Evolutionary conservation across 345 rosid species (phyloP).

Genomic region (Limnanthes douglasii): DNA sequence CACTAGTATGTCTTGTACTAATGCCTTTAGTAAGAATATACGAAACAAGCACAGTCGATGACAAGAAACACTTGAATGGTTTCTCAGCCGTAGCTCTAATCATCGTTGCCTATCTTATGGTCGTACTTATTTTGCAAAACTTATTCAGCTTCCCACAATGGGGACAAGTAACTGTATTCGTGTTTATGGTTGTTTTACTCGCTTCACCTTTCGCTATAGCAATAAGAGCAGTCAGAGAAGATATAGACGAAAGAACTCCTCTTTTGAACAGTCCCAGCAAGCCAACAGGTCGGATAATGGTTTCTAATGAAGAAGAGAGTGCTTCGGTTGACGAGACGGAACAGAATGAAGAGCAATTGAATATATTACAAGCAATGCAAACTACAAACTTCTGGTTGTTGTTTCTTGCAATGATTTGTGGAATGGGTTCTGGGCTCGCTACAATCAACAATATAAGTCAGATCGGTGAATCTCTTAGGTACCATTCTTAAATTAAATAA

Average conservation of each 20-base stretch:
- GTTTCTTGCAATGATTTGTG: constrained; percentile 58
- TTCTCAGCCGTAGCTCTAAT: constrained; percentile 47
- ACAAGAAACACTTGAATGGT: constrained; percentile 60
- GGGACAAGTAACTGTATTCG: constrained; percentile 24
- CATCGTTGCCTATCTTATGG: constrained; percentile 50
- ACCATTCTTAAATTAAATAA: too few relatives aligned
- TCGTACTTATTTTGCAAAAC: constrained; percentile 34
- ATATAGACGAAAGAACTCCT: constrained; percentile 7
- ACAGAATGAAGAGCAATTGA: constrained; percentile 20
- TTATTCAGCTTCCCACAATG: constrained; percentile 26
- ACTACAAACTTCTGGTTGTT: constrained; percentile 53
- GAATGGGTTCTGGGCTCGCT: constrained; percentile 68
- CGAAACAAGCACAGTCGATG: constrained; percentile 23
- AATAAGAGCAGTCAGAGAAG: constrained; percentile 26
- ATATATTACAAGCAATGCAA: constrained; percentile 34
- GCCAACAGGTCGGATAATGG: constrained; percentile 6
- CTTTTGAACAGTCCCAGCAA: constrained; percentile 7
- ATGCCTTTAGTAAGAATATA: constrained; percentile 50
- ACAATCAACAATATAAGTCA: constrained; percentile 71
- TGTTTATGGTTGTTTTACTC: constrained; percentile 32
- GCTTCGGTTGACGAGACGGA: background rate
- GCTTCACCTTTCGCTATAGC: constrained; percentile 38
- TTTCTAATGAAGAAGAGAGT: constrained; percentile 10
- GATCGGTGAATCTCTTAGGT: constrained; percentile 63
- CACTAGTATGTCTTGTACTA: constrained; percentile 32